These are phyloP conservation scores for Melastoma malabathricum DNA, from an alignment of 345 rosid species.

Conservation along the genomic window DNA sequence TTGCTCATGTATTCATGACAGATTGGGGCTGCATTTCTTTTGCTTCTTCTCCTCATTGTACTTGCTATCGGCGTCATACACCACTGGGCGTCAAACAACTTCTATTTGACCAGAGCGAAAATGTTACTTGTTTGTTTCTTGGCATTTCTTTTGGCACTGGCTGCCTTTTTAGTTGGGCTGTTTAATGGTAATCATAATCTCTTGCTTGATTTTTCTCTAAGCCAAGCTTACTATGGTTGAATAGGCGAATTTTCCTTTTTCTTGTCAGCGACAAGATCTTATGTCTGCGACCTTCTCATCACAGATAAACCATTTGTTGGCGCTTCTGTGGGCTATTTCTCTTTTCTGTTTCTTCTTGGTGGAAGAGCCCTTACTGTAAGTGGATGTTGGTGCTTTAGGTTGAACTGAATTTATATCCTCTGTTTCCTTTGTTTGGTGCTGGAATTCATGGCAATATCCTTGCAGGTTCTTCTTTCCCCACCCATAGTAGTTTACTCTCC, in stretches of 20 bases:
- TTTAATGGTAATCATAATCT: conserved; percentile 42
- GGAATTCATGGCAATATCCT: conserved; percentile 4
- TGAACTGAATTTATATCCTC: neutral
- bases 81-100: conserved; percentile 98
- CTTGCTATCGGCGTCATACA: conserved; percentile 90
- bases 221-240: neutral
- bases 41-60: conserved; percentile 75
- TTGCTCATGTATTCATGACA: conserved; percentile 17
- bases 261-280: conserved; percentile 8
- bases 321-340: conserved; percentile 97
- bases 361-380: conserved; percentile 97
- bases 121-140: conserved; percentile 82
- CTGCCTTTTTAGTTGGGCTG: conserved; percentile 95
- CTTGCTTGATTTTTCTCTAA: neutral
- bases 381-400: conserved; percentile 1
- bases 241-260: neutral
- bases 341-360: conserved; percentile 84
- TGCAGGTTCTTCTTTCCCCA: conserved; percentile 95
- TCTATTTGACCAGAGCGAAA: conserved; percentile 86
- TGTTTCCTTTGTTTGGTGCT: too few relatives aligned
- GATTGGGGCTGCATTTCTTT: conserved; percentile 85
- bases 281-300: conserved; percentile 10
- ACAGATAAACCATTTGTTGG: conserved; percentile 93
- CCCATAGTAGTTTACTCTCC: conserved; percentile 99
- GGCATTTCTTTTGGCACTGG: conserved; percentile 90